These are phyloP conservation scores for Phytophthora sp. DNA, from an alignment of 352 stramenopile species.

Conservation along the genomic window DNA sequence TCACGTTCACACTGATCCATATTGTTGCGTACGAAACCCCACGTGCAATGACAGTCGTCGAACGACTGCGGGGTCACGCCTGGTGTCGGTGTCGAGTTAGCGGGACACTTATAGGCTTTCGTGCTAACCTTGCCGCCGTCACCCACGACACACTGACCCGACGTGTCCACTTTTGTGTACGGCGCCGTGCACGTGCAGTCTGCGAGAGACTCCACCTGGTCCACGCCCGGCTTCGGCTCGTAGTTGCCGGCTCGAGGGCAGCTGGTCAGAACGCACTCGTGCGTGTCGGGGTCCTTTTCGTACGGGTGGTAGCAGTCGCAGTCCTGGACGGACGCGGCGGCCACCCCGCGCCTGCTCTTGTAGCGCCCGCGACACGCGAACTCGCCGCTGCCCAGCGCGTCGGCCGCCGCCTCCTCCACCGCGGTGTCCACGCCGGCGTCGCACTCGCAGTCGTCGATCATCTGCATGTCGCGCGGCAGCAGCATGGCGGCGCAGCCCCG, in stretches of 20 bases:
- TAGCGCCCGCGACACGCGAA: constrained; percentile 74
- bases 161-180: constrained; percentile 75
- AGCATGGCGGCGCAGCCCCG: constrained; percentile 73
- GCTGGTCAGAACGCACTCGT: constrained; percentile 53
- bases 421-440: constrained; percentile 45
- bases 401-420: constrained; percentile 27
- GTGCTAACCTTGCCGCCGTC: no score
- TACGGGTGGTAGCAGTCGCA: constrained; percentile 81
- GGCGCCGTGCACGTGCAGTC: constrained; percentile 73
- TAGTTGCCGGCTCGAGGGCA: constrained; percentile 86
- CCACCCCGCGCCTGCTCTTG: constrained; percentile 39
- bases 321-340: constrained; percentile 59
- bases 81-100: constrained; percentile 37
- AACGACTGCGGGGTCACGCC: constrained; percentile 53
- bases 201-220: constrained; percentile 58
- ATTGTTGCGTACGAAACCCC: constrained; percentile 63
- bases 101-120: constrained; percentile 54
- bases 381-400: constrained; percentile 32
- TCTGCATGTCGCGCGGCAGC: constrained; percentile 85
- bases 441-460: constrained; percentile 76
- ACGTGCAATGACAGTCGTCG: constrained; percentile 77
- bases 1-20: constrained; percentile 60
- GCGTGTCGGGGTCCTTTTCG: constrained; percentile 63
- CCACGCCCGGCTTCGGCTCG: constrained; percentile 42
- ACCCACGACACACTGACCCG: constrained; percentile 61